phyloP scores from a whole-genome alignment of 441 rosid genomes.

The Corymbia calophylla region DNA sequence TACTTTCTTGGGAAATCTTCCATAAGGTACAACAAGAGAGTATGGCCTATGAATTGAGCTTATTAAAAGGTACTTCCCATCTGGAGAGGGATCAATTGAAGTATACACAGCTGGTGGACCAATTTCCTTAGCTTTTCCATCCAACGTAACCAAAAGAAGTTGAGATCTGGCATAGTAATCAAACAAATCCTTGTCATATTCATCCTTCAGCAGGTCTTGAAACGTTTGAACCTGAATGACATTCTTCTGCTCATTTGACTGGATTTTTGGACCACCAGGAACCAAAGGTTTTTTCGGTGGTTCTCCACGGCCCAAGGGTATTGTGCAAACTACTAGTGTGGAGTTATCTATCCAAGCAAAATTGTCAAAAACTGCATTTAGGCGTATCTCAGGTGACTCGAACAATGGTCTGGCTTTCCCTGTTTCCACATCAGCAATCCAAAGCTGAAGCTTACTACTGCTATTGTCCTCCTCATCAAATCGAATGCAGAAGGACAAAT shows the following conservation, averaged over 20 bases:
- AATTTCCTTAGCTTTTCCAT: constrained; percentile 59
- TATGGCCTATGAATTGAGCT: constrained; percentile 76
- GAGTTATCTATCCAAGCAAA: constrained; percentile 74
- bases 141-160: constrained; percentile 63
- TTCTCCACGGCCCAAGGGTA: constrained; percentile 68
- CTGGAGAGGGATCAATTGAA: constrained; percentile 86
- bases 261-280: constrained; percentile 82
- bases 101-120: constrained; percentile 78
- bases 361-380: constrained; percentile 84
- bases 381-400: constrained; percentile 43
- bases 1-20: constrained; percentile 87
- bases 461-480: constrained; percentile 43
- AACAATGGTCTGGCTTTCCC: constrained; percentile 73
- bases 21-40: constrained; percentile 83
- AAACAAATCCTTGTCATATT: constrained; percentile 80
- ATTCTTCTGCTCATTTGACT: constrained; percentile 57
- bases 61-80: constrained; percentile 63
- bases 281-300: constrained; percentile 82
- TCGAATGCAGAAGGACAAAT: constrained; percentile 70
- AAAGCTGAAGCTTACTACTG: constrained; percentile 62
- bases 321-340: constrained; percentile 65
- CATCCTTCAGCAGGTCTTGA: constrained; percentile 88
- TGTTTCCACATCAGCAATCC: constrained; percentile 80
- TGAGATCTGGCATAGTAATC: constrained; percentile 92
- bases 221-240: constrained; percentile 82